These are phyloP conservation scores for Emydomyces testavorans DNA, from an alignment of 2,329 filamentous ascomycete species.

Conservation along the genomic window DNA sequence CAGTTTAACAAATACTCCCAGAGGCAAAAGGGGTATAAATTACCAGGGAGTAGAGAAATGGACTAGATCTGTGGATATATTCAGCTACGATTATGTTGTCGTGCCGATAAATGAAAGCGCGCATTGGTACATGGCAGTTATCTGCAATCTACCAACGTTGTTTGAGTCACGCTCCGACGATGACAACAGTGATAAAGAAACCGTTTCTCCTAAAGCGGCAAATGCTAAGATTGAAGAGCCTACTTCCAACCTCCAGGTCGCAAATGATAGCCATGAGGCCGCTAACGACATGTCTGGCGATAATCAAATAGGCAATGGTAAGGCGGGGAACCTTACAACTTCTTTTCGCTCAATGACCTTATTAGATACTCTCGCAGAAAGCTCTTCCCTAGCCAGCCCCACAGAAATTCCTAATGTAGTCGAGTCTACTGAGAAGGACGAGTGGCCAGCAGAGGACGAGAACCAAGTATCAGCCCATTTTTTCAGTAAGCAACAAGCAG, in stretches of 20 bases:
- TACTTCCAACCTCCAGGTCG: not conserved
- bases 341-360: slow-evolving; percentile 25
- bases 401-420: not conserved
- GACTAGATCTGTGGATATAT: slow-evolving; percentile 76
- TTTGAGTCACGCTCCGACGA: not conserved
- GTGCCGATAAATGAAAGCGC: slow-evolving; percentile 78
- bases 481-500: slow-evolving; percentile 6
- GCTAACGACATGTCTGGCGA: not conserved
- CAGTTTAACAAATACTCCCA: slow-evolving; percentile 52
- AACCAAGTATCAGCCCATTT: slow-evolving; percentile 12
- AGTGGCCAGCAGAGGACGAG: slow-evolving; percentile 27
- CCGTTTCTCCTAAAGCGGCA: not conserved
- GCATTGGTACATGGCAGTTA: slow-evolving; percentile 93
- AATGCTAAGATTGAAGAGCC: not conserved
- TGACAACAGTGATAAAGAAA: not conserved
- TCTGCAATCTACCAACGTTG: slow-evolving; percentile 65
- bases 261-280: not conserved
- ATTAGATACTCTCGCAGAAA: slow-evolving; percentile 16
- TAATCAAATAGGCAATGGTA: slow-evolving; percentile 12
- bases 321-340: slow-evolving; percentile 20
- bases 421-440: slow-evolving; percentile 15
- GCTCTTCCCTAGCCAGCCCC: slow-evolving; percentile 1
- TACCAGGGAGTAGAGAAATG: slow-evolving; percentile 77
- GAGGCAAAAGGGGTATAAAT: slow-evolving; percentile 52
- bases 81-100: slow-evolving; percentile 76